Evolutionary conservation across 1,284 basidiomycete genomes (phyloP).

Genomic region (Pseudozyma tsukubaensis): DNA sequence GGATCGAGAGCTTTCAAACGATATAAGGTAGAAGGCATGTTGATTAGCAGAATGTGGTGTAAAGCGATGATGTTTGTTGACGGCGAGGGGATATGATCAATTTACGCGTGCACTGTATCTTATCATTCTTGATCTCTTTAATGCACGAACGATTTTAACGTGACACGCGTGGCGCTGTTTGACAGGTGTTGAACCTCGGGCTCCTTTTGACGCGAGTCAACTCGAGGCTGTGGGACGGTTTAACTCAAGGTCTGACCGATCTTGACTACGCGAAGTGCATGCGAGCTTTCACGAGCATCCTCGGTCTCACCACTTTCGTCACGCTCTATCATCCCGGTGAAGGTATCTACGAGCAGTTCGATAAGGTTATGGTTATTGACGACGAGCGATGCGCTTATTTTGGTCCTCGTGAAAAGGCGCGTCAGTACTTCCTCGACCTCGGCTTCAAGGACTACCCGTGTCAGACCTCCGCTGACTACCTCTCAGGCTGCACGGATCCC

Average conservation of each 20-base stretch:
- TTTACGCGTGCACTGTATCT: background rate
- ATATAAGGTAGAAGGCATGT: background rate
- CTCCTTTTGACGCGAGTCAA: slow-evolving; percentile 1
- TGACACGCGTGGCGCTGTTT: too few relatives aligned
- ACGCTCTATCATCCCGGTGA: slow-evolving; percentile 62
- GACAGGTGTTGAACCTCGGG: too few relatives aligned
- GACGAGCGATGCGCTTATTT: slow-evolving; percentile 70
- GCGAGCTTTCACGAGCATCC: slow-evolving; percentile 57
- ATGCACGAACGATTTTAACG: too few relatives aligned
- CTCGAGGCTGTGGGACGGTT: slow-evolving; percentile 48
- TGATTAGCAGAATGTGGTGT: background rate
- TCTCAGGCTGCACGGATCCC: slow-evolving; percentile 75
- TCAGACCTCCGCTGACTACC: slow-evolving; percentile 71
- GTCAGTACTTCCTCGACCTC: slow-evolving; percentile 57
- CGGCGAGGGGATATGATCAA: background rate
- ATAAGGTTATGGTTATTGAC: slow-evolving; percentile 57
- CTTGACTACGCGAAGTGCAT: slow-evolving; percentile 60
- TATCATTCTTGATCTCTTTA: too few relatives aligned
- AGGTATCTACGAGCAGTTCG: slow-evolving; percentile 58
- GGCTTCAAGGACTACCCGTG: slow-evolving; percentile 57
- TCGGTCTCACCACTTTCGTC: slow-evolving; percentile 59
- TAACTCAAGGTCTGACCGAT: slow-evolving; percentile 59
- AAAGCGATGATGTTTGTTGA: background rate
- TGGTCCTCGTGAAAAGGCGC: slow-evolving; percentile 54
- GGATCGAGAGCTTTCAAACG: background rate